Evolutionary conservation across 768 basidiomycete species (phyloP).

Genomic region (Leccinum aurantiacum): DNA sequence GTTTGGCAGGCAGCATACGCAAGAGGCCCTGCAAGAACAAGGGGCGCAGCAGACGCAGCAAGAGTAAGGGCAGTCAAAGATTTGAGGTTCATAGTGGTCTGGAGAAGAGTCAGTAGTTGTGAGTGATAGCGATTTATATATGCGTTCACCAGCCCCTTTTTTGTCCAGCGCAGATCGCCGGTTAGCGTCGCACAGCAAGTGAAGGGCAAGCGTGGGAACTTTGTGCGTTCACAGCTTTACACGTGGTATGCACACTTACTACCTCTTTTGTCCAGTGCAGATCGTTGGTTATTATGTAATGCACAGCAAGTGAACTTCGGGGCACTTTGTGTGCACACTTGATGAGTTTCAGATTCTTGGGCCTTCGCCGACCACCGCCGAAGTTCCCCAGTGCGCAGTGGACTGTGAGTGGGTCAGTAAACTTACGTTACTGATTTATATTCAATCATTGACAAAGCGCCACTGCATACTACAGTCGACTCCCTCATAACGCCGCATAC

Average conservation of each 20-base stretch:
- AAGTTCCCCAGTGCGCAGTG: too few species aligned
- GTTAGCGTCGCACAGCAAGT: slow-evolving; percentile 2
- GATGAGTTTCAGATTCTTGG: too few species aligned
- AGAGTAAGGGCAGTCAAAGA: slow-evolving; percentile 19
- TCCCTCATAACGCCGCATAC: too few species aligned
- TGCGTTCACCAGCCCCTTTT: background rate
- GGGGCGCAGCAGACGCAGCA: slow-evolving; percentile 10
- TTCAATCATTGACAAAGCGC: too few species aligned
- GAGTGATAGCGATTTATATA: slow-evolving; percentile 6
- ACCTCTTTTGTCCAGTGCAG: too few species aligned
- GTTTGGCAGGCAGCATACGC: slow-evolving; percentile 30
- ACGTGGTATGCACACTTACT: background rate
- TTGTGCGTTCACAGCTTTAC: background rate
- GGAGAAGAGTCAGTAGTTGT: background rate
- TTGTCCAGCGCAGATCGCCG: slow-evolving; percentile 3
- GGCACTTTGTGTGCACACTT: too few species aligned
- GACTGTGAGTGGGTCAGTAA: too few species aligned
- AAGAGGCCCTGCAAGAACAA: slow-evolving; percentile 18
- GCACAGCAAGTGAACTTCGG: too few species aligned
- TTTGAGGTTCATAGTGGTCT: slow-evolving; percentile 28
- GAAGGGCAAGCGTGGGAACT: background rate
- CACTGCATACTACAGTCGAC: too few species aligned
- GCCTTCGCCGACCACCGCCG: too few species aligned
- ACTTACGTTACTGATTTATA: too few species aligned
- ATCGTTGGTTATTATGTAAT: too few species aligned